A percentile compares a stretch with the other conserved stretches of the same genome.
Conservation (phyloP, 2,329 filamentous ascomycete species). For the Phaeoacremonium minimum region DNA sequence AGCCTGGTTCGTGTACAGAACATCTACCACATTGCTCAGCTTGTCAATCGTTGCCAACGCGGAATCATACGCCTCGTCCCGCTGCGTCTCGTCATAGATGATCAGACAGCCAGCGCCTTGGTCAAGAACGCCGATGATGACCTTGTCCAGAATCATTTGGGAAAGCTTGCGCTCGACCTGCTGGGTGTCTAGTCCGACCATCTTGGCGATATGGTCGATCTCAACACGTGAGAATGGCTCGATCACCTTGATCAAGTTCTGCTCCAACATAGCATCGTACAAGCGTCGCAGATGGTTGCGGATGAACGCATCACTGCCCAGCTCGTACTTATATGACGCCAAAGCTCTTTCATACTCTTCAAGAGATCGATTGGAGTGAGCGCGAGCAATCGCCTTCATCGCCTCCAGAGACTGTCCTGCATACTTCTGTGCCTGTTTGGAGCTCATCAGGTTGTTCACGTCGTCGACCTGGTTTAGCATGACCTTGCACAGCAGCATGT, state of each 20-base stretch:
- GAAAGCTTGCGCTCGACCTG: conserved; percentile 98
- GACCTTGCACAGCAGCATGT: conserved; percentile 99
- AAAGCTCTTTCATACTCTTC: conserved; percentile 96
- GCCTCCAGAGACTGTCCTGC: conserved; percentile 93
- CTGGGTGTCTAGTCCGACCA: conserved; percentile 92
- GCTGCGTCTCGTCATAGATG: conserved; percentile 91
- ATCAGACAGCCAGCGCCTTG: conserved; percentile 97
- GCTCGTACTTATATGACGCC: conserved; percentile 84
- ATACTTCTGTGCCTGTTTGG: conserved; percentile 95
- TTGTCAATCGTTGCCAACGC: conserved; percentile 95
- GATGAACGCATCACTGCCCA: conserved; percentile 93
- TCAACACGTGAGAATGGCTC: conserved; percentile 97
- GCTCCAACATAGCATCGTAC: conserved; percentile 98
- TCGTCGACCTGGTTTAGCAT: conserved; percentile 98
- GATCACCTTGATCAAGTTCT: conserved; percentile 99
- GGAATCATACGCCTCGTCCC: conserved; percentile 90
- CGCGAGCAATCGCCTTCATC: conserved; percentile 97
- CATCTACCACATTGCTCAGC: conserved; percentile 94
- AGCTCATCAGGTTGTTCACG: conserved; percentile 89
- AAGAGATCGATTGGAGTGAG: conserved; percentile 89
- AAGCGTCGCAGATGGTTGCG: conserved; percentile 92
- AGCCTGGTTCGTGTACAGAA: conserved; percentile 96
- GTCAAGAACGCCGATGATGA: conserved; percentile 95
- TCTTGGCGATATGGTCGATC: conserved; percentile 93
- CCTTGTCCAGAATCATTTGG: conserved; percentile 99